Base-by-base conservation (phyloP, 805 yeast species). In the Sungouiella blattae region DNA sequence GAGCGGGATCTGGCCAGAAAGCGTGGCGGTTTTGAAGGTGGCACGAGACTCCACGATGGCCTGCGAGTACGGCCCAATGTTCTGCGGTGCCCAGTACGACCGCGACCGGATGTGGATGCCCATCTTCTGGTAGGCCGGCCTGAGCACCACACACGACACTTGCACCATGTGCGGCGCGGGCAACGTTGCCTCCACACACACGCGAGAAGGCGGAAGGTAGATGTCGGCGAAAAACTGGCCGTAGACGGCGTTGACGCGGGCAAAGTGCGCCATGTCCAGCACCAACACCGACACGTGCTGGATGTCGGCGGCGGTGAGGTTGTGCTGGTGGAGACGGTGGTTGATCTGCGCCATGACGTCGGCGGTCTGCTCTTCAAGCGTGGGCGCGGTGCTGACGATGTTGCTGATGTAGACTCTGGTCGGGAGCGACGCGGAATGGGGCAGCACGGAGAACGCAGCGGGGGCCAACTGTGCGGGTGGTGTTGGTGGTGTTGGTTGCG, bases 1-100 rank as follows among this genome's bases (percentile, higher is more conserved):
- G 26, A 93, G 64, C 2, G 96, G 94, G 25, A 93, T 89, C 62
- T 93, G 98, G 0, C 98, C 98, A 33, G 97, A 86, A 9, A 89
- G 56, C 24, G 71, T 67, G 2, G 83, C 80, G 6, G 78, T 58
- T 18, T 70, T 60, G 37, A 77, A 75, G 7, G 35, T 35, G 2
- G 40, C 39, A 11, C 39, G 39, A 13, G 53, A 53, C 43, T 77
- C 80, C 4, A 73, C 58, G 8, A 80, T 77, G 0, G 89, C 75
- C 58, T 93, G 98, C 0, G 98, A 91, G 55, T 93, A 93, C 0
- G 98, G 98, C 0, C 98, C 98, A 30, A 93, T 93, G 47, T 93
- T 93, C 24, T 95, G 91, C 0, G 98, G 98, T 0, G 97, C 98
- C 98, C 98, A 93, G 56, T 85, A 89, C 26, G 97, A 88, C 40